Conservation (phyloP, 2,329 filamentous ascomycete species). For the Neofusicoccum sp. region DNA sequence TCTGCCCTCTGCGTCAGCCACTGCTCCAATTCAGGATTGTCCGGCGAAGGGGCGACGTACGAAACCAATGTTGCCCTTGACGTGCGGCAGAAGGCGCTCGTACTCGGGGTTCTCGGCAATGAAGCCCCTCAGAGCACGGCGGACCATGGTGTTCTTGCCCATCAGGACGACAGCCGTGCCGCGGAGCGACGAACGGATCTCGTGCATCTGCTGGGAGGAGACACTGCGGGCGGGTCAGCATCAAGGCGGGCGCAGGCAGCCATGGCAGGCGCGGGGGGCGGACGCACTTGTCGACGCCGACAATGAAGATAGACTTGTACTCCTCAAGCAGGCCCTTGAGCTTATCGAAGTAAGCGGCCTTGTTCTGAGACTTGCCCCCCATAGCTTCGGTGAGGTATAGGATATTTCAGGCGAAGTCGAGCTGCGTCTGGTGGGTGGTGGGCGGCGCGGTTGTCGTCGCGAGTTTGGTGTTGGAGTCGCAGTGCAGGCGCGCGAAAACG, state of each 20-base stretch:
- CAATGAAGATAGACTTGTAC: conserved; percentile 98
- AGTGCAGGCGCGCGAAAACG: conserved; percentile 19
- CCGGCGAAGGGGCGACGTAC: conserved; percentile 14
- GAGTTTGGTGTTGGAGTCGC: conserved; percentile 14
- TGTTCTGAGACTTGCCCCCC: conserved; percentile 95
- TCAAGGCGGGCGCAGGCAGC: neutral
- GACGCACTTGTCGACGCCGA: conserved; percentile 50
- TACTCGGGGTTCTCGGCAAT: conserved; percentile 88
- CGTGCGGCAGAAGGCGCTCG: conserved; percentile 92
- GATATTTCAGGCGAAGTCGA: conserved; percentile 79
- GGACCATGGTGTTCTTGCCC: conserved; percentile 99
- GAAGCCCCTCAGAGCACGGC: conserved; percentile 96
- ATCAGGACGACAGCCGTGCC: conserved; percentile 93
- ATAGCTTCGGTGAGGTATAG: conserved; percentile 94
- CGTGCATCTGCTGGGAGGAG: conserved; percentile 99
- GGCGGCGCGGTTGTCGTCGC: conserved; percentile 19
- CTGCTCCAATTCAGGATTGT: neutral
- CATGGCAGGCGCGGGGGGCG: neutral
- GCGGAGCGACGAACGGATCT: conserved; percentile 92
- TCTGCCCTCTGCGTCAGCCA: conserved; percentile 57
- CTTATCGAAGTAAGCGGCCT: conserved; percentile 99
- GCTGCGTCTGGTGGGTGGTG: conserved; percentile 4
- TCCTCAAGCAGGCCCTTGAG: conserved; percentile 95
- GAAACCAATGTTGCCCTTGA: conserved; percentile 62
- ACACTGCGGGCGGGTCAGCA: conserved; percentile 83